Evolutionary conservation across 2,329 filamentous ascomycete genomes (phyloP).

Genomic region (Talaromyces sp.): DNA sequence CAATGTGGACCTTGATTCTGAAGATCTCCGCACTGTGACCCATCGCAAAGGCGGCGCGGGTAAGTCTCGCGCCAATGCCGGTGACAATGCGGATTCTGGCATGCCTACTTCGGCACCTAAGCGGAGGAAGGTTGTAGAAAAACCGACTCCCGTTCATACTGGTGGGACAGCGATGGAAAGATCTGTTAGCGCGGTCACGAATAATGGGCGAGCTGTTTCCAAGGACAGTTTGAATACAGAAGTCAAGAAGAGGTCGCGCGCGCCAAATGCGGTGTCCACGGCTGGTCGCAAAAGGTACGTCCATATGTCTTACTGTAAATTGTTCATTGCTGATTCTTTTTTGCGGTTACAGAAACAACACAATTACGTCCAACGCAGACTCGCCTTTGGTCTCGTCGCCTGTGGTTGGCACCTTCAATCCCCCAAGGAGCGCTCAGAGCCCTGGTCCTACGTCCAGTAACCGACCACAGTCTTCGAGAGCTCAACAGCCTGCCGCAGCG

Average conservation of each 20-base stretch:
- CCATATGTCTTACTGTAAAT: neutral
- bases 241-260: slow-evolving; percentile 66
- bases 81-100: slow-evolving; percentile 5
- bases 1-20: slow-evolving; percentile 71
- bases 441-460: slow-evolving; percentile 54
- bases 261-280: slow-evolving; percentile 59
- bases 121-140: slow-evolving; percentile 71
- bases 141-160: slow-evolving; percentile 39
- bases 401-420: slow-evolving; percentile 58
- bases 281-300: slow-evolving; percentile 68
- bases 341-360: slow-evolving; percentile 35
- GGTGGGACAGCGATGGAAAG: slow-evolving; percentile 34
- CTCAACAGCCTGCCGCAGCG: slow-evolving; percentile 71
- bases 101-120: slow-evolving; percentile 55
- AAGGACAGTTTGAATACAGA: slow-evolving; percentile 68
- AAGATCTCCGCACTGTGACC: slow-evolving; percentile 51
- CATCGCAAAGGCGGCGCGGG: slow-evolving; percentile 53
- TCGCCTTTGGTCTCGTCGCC: slow-evolving; percentile 75
- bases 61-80: slow-evolving; percentile 41
- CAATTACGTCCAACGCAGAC: slow-evolving; percentile 48
- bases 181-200: slow-evolving; percentile 31
- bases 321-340: slow-evolving; percentile 1
- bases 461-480: slow-evolving; percentile 63
- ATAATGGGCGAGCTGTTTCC: slow-evolving; percentile 29
- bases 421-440: slow-evolving; percentile 56